Evolutionary conservation across 2,329 filamentous ascomycete species (phyloP).

Genomic region (Trichoderma aggressivum): DNA sequence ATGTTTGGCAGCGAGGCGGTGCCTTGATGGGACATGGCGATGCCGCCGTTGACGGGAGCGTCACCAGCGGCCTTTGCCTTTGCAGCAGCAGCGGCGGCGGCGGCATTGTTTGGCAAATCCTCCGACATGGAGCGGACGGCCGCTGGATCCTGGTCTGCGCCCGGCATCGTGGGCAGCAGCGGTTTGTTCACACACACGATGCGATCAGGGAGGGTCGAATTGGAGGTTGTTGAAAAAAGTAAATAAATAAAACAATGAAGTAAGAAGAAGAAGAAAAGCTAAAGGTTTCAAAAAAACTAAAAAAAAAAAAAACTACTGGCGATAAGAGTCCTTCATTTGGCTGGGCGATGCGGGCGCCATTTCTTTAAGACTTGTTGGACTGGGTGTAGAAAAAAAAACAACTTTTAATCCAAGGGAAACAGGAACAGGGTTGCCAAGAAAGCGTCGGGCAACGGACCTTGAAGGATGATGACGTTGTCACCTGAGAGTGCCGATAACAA

Average conservation of each 20-base stretch:
- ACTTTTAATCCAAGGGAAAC: background rate
- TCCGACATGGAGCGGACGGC: background rate
- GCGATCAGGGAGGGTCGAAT: background rate
- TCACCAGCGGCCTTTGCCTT: background rate
- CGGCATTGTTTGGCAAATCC: background rate
- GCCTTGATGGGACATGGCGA: background rate
- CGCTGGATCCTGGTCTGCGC: background rate
- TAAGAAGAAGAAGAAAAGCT: background rate
- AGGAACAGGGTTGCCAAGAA: background rate
- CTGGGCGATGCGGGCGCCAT: background rate
- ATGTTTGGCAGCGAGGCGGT: background rate
- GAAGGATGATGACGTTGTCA: constrained; percentile 10
- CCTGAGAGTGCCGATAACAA: constrained; percentile 2
- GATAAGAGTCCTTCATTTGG: background rate
- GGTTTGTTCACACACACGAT: background rate
- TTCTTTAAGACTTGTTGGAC: background rate
- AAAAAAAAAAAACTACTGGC: background rate
- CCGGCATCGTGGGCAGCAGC: constrained; percentile 2
- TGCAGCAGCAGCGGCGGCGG: background rate
- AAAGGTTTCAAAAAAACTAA: no score
- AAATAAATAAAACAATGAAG: background rate
- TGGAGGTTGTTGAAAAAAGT: background rate
- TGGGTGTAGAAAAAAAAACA: background rate
- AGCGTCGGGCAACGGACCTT: background rate
- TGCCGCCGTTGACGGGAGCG: background rate